Evolutionary conservation across 768 basidiomycete species (phyloP).

Genomic region (Panaeolus cyanescens): DNA sequence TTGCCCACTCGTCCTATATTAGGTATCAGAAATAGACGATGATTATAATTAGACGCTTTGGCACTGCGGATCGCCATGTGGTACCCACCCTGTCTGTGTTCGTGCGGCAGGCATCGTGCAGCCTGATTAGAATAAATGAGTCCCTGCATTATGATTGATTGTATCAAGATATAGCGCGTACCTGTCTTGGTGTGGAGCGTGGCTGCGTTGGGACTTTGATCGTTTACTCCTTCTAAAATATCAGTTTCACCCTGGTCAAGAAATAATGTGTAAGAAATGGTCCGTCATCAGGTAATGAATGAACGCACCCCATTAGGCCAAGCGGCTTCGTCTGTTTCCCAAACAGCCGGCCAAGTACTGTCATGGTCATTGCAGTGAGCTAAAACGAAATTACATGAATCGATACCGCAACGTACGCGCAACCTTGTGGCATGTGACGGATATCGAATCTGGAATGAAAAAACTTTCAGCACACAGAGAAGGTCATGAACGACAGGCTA

Average conservation of each 20-base stretch:
- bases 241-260: slow-evolving; percentile 44
- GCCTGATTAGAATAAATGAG: slow-evolving; percentile 24
- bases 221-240: slow-evolving; percentile 61
- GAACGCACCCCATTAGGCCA: slow-evolving; percentile 29
- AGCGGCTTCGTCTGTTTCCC: slow-evolving; percentile 45
- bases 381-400: slow-evolving; percentile 6
- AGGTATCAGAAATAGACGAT: neutral
- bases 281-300: neutral
- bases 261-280: neutral
- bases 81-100: slow-evolving; percentile 46
- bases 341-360: slow-evolving; percentile 54
- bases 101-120: slow-evolving; percentile 56
- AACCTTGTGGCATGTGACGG: slow-evolving; percentile 59
- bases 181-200: slow-evolving; percentile 47
- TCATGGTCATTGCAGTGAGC: neutral
- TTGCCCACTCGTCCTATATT: slow-evolving; percentile 26
- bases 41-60: neutral
- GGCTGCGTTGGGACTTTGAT: slow-evolving; percentile 49
- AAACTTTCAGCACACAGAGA: neutral
- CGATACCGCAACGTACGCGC: slow-evolving; percentile 38
- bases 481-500: slow-evolving; percentile 4
- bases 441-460: slow-evolving; percentile 29
- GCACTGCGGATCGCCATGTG: neutral
- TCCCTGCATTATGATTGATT: neutral
- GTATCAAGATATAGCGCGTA: slow-evolving; percentile 18